Percentiles rank a stretch among this genome's conserved stretches.
These are phyloP conservation scores for Hanseniaspora lachancei DNA, from an alignment of 805 yeast genomes.

Conservation along the genomic window DNA sequence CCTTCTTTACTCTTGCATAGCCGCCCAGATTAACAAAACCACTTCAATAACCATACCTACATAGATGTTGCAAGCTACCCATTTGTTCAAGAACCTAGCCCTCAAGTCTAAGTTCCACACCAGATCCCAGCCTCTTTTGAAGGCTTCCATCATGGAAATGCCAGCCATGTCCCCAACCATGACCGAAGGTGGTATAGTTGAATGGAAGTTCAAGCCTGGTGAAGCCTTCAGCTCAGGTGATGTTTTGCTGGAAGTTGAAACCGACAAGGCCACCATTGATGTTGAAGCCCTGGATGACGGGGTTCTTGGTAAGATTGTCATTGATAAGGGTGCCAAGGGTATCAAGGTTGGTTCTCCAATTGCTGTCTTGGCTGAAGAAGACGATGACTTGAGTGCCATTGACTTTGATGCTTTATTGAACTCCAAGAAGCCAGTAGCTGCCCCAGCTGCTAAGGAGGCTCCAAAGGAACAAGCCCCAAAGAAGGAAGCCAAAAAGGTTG, in stretches of 20 bases:
- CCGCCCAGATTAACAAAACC: no score
- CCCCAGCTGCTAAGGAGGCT: constrained; percentile 16
- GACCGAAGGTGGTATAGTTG: constrained; percentile 86
- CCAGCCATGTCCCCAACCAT: constrained; percentile 99
- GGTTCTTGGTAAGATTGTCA: constrained; percentile 58
- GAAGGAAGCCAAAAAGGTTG: constrained; percentile 13
- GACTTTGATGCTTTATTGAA: constrained; percentile 38
- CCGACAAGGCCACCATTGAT: constrained; percentile 72
- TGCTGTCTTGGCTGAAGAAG: constrained; percentile 78
- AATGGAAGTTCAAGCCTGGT: constrained; percentile 76
- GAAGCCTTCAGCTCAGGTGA: constrained; percentile 73
- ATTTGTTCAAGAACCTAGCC: background rate
- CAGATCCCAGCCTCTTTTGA: constrained; percentile 8
- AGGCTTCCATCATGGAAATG: constrained; percentile 54
- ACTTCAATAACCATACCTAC: no score
- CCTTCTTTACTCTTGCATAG: no score
- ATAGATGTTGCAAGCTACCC: background rate
- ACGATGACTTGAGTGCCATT: constrained; percentile 60
- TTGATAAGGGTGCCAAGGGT: constrained; percentile 60
- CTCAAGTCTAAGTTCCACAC: constrained; percentile 2
- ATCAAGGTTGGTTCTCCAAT: constrained; percentile 80
- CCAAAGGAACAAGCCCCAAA: constrained; percentile 17
- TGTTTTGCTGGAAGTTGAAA: constrained; percentile 66
- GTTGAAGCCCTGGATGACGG: constrained; percentile 92
- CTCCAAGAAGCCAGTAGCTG: constrained; percentile 19